Conservation (phyloP, 192 early-diverging fungal species). For the Spizellomyces sp. region DNA sequence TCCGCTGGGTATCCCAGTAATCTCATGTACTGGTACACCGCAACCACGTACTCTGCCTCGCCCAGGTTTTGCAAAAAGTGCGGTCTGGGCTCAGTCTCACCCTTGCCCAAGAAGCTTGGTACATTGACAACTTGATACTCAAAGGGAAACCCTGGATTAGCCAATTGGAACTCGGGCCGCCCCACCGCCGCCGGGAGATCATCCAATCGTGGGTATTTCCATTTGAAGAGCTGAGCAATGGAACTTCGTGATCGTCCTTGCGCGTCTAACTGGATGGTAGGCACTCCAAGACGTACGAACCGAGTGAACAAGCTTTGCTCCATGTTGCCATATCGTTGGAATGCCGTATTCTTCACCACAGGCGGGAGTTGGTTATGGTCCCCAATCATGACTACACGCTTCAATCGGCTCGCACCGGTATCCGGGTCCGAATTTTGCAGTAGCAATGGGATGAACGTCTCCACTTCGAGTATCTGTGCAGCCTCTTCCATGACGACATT, state of each 20-base stretch:
- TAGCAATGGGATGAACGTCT: constrained; percentile 90
- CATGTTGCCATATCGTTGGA: constrained; percentile 88
- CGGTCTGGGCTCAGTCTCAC: constrained; percentile 84
- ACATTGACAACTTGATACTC: constrained; percentile 93
- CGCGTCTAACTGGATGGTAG: constrained; percentile 80
- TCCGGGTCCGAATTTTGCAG: constrained; percentile 65
- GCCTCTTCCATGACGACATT: constrained; percentile 97
- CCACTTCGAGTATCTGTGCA: constrained; percentile 93
- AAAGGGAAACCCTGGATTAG: constrained; percentile 84
- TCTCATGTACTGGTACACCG: constrained; percentile 95
- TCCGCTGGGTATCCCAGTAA: constrained; percentile 88
- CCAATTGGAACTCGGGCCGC: constrained; percentile 54
- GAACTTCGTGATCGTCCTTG: constrained; percentile 84
- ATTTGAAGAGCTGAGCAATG: constrained; percentile 83
- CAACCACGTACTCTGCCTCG: constrained; percentile 97
- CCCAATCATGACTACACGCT: constrained; percentile 93
- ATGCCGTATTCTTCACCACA: constrained; percentile 85
- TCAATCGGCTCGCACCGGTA: constrained; percentile 63
- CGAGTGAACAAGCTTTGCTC: constrained; percentile 94
- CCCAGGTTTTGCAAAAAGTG: constrained; percentile 96
- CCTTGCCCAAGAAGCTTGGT: constrained; percentile 69
- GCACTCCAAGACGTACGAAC: constrained; percentile 92
- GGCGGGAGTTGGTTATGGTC: constrained; percentile 98
- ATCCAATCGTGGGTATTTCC: constrained; percentile 75
- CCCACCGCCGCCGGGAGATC: constrained; percentile 57